Conservation (phyloP, 1,284 basidiomycete species). For the Cutaneotrichosporon daszewskae region DNA sequence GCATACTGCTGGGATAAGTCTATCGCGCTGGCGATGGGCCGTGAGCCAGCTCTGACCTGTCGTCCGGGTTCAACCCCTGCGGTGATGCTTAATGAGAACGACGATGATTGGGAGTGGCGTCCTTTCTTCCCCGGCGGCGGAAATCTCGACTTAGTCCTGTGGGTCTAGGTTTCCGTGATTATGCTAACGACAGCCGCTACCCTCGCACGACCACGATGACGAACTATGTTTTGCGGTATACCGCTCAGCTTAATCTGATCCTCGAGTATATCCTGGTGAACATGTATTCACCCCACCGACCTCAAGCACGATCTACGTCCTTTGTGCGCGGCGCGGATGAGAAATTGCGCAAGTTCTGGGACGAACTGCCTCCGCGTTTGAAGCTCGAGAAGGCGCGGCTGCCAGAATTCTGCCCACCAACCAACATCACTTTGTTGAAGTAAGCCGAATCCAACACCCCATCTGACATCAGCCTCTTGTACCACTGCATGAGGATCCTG, state of each 20-base stretch:
- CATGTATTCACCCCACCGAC: slow-evolving; percentile 24
- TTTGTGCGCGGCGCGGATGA: slow-evolving; percentile 18
- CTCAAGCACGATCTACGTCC: slow-evolving; percentile 17
- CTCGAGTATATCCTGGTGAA: slow-evolving; percentile 24
- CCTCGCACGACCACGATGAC: slow-evolving; percentile 10
- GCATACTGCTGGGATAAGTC: slow-evolving; percentile 23
- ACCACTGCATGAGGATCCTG: slow-evolving; percentile 18
- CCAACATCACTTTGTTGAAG: slow-evolving; percentile 19
- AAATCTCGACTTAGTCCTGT: slow-evolving; percentile 9
- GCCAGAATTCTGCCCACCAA: slow-evolving; percentile 18
- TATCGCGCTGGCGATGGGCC: slow-evolving; percentile 18
- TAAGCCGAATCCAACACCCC: not conserved
- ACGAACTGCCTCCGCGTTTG: slow-evolving; percentile 5
- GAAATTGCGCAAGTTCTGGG: slow-evolving; percentile 9
- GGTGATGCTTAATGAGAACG: slow-evolving; percentile 7
- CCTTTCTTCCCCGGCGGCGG: slow-evolving; percentile 11
- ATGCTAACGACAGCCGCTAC: slow-evolving; percentile 3
- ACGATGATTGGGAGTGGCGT: slow-evolving; percentile 16
- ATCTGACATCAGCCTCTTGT: slow-evolving; percentile 14
- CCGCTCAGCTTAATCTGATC: slow-evolving; percentile 19
- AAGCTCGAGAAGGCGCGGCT: slow-evolving; percentile 7
- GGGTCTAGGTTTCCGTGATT: no score
- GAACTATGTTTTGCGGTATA: slow-evolving; percentile 11
- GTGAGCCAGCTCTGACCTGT: slow-evolving; percentile 15
- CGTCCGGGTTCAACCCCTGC: slow-evolving; percentile 8